These are phyloP conservation scores for Mortierella sp. DNA, from an alignment of 371 early-diverging fungal species.

Conservation along the genomic window DNA sequence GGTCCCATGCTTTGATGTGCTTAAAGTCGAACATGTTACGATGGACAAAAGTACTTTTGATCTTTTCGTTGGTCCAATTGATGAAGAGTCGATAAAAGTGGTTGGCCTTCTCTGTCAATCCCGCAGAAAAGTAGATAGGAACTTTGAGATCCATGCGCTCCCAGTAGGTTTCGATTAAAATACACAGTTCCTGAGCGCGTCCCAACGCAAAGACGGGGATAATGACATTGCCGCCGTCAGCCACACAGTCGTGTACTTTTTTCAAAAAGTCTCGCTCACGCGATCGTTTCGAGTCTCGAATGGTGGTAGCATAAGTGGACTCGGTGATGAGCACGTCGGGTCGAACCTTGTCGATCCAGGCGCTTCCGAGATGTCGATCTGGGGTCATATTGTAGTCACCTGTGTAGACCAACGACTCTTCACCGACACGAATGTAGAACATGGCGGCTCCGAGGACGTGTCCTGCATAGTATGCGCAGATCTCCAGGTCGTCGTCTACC, in stretches of 20 bases:
- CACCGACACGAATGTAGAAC: constrained; percentile 87
- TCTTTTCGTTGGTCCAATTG: constrained; percentile 96
- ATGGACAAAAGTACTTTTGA: constrained; percentile 85
- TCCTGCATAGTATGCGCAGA: constrained; percentile 96
- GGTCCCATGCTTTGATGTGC: constrained; percentile 87
- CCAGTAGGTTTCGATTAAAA: constrained; percentile 95
- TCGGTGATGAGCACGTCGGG: constrained; percentile 96
- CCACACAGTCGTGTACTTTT: constrained; percentile 89
- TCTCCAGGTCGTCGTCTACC: constrained; percentile 85
- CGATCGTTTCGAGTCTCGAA: constrained; percentile 92
- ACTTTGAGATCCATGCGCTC: constrained; percentile 88
- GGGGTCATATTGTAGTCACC: constrained; percentile 99
- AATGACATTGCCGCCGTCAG: constrained; percentile 91
- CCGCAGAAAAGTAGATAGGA: constrained; percentile 94
- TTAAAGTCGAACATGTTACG: constrained; percentile 96
- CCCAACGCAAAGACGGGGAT: constrained; percentile 98
- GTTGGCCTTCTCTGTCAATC: constrained; percentile 94
- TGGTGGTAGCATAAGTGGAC: constrained; percentile 95
- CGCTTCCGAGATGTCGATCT: constrained; percentile 94
- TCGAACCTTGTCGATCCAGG: constrained; percentile 91
- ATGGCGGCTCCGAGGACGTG: constrained; percentile 99
- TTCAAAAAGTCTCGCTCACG: constrained; percentile 94
- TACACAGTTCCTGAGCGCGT: constrained; percentile 96
- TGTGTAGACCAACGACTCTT: constrained; percentile 92
- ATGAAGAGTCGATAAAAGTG: constrained; percentile 94